Evolutionary conservation across 2,329 filamentous ascomycete genomes (phyloP).

Genomic region (Alternaria sp.): DNA sequence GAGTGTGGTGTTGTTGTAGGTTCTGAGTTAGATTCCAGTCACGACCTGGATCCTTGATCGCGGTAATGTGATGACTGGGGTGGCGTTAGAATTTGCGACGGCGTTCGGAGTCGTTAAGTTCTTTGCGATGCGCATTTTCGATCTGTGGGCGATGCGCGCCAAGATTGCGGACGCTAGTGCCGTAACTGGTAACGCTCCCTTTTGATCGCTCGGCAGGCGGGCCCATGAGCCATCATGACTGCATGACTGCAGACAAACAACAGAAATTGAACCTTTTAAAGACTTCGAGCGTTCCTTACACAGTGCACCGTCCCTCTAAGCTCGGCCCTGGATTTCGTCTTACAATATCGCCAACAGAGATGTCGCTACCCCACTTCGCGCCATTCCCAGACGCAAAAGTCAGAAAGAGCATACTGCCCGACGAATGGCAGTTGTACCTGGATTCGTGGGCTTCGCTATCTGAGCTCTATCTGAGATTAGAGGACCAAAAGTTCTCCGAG

Average conservation of each 20-base stretch:
- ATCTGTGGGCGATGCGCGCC: conserved; percentile 18
- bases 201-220: conserved; percentile 7
- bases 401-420: conserved; percentile 67
- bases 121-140: conserved; percentile 17
- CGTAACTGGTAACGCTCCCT: conserved; percentile 23
- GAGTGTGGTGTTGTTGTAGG: conserved; percentile 28
- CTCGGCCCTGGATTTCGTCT: background rate
- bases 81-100: conserved; percentile 35
- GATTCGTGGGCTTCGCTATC: conserved; percentile 76
- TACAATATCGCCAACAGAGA: conserved; percentile 16
- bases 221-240: conserved; percentile 37
- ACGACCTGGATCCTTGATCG: conserved; percentile 55
- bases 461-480: conserved; percentile 67
- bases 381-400: conserved; percentile 75
- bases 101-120: conserved; percentile 33
- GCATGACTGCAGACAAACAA: conserved; percentile 19
- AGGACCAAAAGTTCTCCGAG: conserved; percentile 62
- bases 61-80: conserved; percentile 63
- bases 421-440: conserved; percentile 80
- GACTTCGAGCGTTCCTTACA: background rate
- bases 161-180: conserved; percentile 42
- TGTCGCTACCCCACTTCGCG: conserved; percentile 73
- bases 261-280: conserved; percentile 1
- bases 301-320: background rate
- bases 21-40: conserved; percentile 48